Evolutionary conservation across 495 filamentous ascomycete genomes (phyloP), one percentile per base, ranked within the genome.

Genomic region (Apiosordaria backusii): DNA sequence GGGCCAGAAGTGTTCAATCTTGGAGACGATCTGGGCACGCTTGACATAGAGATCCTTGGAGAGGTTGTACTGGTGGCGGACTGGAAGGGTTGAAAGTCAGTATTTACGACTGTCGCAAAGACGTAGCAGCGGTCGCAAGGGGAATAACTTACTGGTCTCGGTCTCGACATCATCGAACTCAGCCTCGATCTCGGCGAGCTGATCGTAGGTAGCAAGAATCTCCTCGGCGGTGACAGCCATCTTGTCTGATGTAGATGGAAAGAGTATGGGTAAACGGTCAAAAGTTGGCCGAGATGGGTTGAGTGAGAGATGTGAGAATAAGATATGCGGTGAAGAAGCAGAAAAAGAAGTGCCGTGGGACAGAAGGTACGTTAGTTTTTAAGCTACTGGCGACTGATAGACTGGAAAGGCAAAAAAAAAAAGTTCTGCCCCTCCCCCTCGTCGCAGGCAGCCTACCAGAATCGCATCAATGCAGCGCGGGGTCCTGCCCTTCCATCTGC

Each of bases 1-100:
- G 27, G 89, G 80, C 93, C 93, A 97, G 86, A 97, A 97, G 80
- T 91, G 85, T 29, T 82, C 81, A 72, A 96, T 92, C 70, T 86
- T 78, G 63, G 83, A 76, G 65, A 91, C 83, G 64, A 90, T 75
- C 71, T 84, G 80, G n/a, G 83, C 80, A 73, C 93, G 90, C 79
- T 88, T 88, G 63, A 84, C 78, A 79, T 90, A 96, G 65, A 94
- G 83, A 26, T 89, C 84, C 53, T 79, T 76, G 58, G 75, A 77
- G 61, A 85, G 76, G 64, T 72, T 57, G 60, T 79, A 75, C 71
- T 88, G 84, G 67, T 87, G 77, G 67, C 86, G 84, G 67, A 89
- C 87, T 89, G 73, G n/a, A 21, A 1, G 21, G 54, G 23, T 24
- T 1, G 4, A n/a, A 18, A 10, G 26, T 66, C 15, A 61, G 60